Evolutionary conservation across 495 filamentous ascomycete genomes (phyloP), one percentile per base, ranked within the genome.

Genomic region (Penicillium arizonense): DNA sequence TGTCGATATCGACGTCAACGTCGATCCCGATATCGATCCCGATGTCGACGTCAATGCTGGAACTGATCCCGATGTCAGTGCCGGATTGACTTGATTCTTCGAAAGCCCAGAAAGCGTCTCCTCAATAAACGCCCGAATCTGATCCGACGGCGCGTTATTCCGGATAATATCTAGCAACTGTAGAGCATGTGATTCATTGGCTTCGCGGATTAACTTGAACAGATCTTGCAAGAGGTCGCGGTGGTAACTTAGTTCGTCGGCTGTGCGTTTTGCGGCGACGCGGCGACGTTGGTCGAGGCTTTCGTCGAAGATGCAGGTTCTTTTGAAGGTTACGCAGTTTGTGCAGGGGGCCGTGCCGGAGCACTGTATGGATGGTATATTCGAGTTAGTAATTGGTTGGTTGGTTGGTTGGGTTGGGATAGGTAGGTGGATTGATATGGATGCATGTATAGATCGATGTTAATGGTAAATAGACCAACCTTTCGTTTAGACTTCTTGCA

Each of bases 401-500:
- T 26, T 26, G 24, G 14, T 21, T 21, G 28, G 6, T 32, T 24
- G 24, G 26, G 9, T 34, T 32, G 16, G 5, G 9, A 23, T 14
- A 16, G 18, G 26, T 10, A 12, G 4, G 0, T 14, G 26, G 38
- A 2, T 24, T 44, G 28, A 18, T 30, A 13, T 11, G 12, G 32
- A 49, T 20, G 20, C 8, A 18, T 5, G 34, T 38, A 9, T 35
- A 32, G 16, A 41, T 32, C 12, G 32, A 36, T 33, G 8, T 16
- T 38, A 16, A 30, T 9, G 32, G 26, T 26, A 10, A 16, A 42
- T 18, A 33, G 33, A 52, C 62, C 44, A 40, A 58, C 73, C 65
- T 77, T 77, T 6, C 75, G 64, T 55, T 77, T 77, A 0, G 75
- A 77, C 55, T 76, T 75, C 36, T 77, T 77, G 55, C 75, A 77